Conservation (phyloP, 352 stramenopile genomes). For the Phytophthora citricola region DNA sequence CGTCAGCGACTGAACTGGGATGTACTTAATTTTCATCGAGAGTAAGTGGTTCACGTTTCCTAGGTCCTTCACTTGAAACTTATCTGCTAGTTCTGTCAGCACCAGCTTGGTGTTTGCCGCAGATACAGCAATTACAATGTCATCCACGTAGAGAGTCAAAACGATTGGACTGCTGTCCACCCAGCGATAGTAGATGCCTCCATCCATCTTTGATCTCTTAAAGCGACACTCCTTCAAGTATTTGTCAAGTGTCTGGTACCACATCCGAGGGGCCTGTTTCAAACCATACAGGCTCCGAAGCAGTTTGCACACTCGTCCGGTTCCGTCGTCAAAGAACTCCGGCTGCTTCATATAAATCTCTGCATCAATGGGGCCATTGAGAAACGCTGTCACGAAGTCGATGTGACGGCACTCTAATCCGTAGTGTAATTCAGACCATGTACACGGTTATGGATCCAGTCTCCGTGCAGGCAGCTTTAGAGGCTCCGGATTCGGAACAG, state of each 20-base stretch:
- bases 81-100: background rate
- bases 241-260: slow-evolving; percentile 9
- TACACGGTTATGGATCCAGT: background rate
- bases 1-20: background rate
- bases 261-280: slow-evolving; percentile 12
- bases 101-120: slow-evolving; percentile 10
- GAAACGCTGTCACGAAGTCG: too few species aligned
- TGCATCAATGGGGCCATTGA: too few species aligned
- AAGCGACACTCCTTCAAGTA: slow-evolving; percentile 10
- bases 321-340: too few species aligned
- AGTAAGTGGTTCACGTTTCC: slow-evolving; percentile 1
- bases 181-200: slow-evolving; percentile 10
- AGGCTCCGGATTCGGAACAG: background rate
- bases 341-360: too few species aligned
- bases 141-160: slow-evolving; percentile 18
- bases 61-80: slow-evolving; percentile 3
- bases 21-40: background rate
- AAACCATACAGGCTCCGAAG: too few species aligned
- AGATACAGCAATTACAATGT: slow-evolving; percentile 10
- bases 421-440: background rate
- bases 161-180: slow-evolving; percentile 11
- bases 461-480: background rate
- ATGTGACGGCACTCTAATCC: too few species aligned
- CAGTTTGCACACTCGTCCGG: too few species aligned
- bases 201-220: slow-evolving; percentile 14